Evolutionary conservation across 805 yeast species (phyloP), one percentile per base, ranked within the genome.

Genomic region (Komagataella ulmi): DNA sequence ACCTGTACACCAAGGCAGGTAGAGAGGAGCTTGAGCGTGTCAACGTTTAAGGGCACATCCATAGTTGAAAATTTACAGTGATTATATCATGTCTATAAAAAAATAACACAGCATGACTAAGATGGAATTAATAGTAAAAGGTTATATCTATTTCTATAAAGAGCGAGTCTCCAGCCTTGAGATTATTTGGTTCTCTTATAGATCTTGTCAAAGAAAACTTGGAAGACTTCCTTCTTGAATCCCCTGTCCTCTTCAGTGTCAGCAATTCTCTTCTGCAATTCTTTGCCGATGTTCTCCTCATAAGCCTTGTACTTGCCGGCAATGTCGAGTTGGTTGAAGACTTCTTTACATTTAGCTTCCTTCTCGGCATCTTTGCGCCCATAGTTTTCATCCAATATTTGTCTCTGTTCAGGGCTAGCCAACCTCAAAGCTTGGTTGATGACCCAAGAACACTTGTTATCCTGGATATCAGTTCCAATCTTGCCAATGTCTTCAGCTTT

Each of bases 371-470:
- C 81, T 69, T 89, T 93, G 61, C 79, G 75, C 59, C 99, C 99
- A 65, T 93, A 93, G 74, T 93, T 88, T 49, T 74, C 83, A 63
- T 93, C 98, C 58, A 93, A 77, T 3, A 85, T 54, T 58, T 74
- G 67, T 69, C 97, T 85, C 73, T 93, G 97, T 56, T 82, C 93
- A 46, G 88, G 79, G 24, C 79, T 75, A 51, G 79, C 91, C 58
- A 82, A 71, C 65, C 83, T 77, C 61, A 93, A 78, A 6, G 99
- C 99, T 59, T 88, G 86, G 75, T 93, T 93, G 61, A 93, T 79
- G 52, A 93, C 82, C 99, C 99, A 93, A 47, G 97, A 86, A 70
- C 99, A 93, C 71, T 93, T 93, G 80, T 93, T 93, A 71, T 93
- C 99, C 72, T 86, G 86, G 64, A 93, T 93, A 67, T 93, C 99